Conservation (phyloP, 495 filamentous ascomycete species). For the Trichoderma asperelloides region DNA sequence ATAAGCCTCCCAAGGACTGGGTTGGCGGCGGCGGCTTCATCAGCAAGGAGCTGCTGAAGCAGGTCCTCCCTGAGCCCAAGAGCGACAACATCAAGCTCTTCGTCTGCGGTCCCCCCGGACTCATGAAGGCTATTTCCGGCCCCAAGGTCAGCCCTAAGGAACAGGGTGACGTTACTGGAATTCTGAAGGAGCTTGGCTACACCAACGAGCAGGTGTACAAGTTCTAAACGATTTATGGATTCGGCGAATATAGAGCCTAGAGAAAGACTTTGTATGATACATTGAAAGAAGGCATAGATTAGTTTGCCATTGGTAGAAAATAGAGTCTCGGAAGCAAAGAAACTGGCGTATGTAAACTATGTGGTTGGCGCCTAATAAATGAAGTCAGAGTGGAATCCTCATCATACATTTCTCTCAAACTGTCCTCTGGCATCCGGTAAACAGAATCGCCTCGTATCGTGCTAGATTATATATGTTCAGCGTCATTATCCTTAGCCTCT, state of each 20-base stretch:
- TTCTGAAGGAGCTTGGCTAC: constrained; percentile 87
- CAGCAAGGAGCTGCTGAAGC: constrained; percentile 84
- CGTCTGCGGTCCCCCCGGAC: constrained; percentile 75
- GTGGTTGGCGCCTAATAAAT: no score
- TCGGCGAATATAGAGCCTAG: neutral
- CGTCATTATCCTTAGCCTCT: no score
- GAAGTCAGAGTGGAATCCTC: no score
- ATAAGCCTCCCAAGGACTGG: constrained; percentile 80
- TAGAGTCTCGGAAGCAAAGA: neutral
- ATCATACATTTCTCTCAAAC: no score
- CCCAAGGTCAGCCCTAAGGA: constrained; percentile 80
- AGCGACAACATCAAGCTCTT: constrained; percentile 87
- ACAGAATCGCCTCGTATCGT: no score
- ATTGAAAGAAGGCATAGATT: neutral
- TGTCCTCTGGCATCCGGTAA: no score
- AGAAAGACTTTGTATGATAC: neutral
- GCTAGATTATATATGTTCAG: no score
- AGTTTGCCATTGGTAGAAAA: neutral
- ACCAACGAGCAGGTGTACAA: constrained; percentile 92
- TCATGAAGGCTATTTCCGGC: constrained; percentile 92
- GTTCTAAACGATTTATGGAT: constrained; percentile 47
- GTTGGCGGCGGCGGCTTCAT: constrained; percentile 65
- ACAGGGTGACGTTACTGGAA: constrained; percentile 81
- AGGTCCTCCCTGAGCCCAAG: constrained; percentile 82
- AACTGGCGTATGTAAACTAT: neutral